Base-by-base conservation (phyloP, 306 rosid genomes). In the Hippophae tibetana region DNA sequence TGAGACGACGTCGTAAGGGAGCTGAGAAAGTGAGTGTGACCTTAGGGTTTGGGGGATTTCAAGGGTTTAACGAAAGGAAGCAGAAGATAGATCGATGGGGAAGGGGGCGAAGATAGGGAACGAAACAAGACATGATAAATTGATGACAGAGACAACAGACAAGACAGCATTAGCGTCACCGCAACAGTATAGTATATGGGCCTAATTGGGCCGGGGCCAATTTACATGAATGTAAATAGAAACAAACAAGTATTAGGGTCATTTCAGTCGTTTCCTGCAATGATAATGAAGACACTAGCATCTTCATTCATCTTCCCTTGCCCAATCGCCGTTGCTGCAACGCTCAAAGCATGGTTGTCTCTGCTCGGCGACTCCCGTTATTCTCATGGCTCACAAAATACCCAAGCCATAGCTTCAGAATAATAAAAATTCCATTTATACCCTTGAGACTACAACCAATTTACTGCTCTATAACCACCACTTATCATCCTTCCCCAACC, bases 21-120 rank as follows among this genome's bases (percentile, higher is more conserved):
- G 40, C 7, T 10, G 9, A 42, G 47, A 13, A 56, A 7, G 9
- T 23, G 55, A 13, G 67, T 47, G 7, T 53, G 4, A 8, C 50
- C 25, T 3, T 25, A 63, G 41, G 61, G 3, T 9, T 48, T 26
- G 38, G 42, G 53, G 52, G 56, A 52, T 61, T 13, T 78, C 42
- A 81, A 80, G 83, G 95, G 87, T 82, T 82, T 78, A 69, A 74
- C 80, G 50, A 74, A 52, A 54, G 9, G 10, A 57, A 56, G 56
- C 14, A 12, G 57, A 12, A 47, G 53, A 23, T 12, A 64, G 59
- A 53, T 62, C 54, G 2, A 43, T 43, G 13, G 45, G 27, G 53
- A 31, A 43, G n/a, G 9, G 10, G 38, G 7, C 23, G 67, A 78
- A 46, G 70, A 75, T 43, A 64, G 71, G 62, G 6, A 27, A 38